phyloP scores from a whole-genome alignment of 176 grass and related monocot species.

The Carex pumila region DNA sequence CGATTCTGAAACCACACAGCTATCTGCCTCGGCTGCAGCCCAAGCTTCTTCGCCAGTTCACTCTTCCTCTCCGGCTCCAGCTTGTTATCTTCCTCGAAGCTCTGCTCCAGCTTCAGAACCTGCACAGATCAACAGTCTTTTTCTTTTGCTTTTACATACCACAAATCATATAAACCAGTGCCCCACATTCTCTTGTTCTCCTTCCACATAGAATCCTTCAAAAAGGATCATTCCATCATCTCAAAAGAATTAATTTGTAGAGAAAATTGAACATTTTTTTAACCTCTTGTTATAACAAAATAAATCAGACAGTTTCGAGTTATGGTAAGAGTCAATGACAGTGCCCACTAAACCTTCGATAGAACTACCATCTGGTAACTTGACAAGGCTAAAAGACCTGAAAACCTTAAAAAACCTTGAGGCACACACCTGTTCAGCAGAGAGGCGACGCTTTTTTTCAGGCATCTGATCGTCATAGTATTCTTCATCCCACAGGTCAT shows the following conservation, averaged over 20 bases:
- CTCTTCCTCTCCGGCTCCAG: slow-evolving; percentile 86
- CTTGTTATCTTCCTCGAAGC: slow-evolving; percentile 86
- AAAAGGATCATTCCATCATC: neutral
- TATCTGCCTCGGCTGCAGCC: slow-evolving; percentile 84
- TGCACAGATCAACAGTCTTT: slow-evolving; percentile 14
- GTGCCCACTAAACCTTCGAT: neutral
- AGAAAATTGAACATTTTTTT: neutral
- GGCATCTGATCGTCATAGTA: slow-evolving; percentile 91
- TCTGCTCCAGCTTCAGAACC: slow-evolving; percentile 58
- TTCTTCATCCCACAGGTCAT: slow-evolving; percentile 82
- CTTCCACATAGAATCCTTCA: neutral
- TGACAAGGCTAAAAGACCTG: neutral
- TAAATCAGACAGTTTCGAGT: neutral
- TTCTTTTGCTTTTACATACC: neutral
- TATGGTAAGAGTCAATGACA: neutral
- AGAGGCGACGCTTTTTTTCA: slow-evolving; percentile 89
- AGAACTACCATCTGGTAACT: neutral
- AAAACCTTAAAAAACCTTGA: neutral
- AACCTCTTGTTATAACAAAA: neutral
- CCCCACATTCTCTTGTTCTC: neutral
- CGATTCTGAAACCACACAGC: slow-evolving; percentile 98
- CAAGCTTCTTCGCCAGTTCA: slow-evolving; percentile 65
- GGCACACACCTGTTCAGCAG: slow-evolving; percentile 50
- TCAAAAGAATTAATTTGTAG: neutral
- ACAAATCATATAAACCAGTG: neutral